A percentile compares a stretch with the other conserved stretches of the same genome.
Conservation (phyloP, 2,329 filamentous ascomycete genomes). For the Microdochium paspali region DNA sequence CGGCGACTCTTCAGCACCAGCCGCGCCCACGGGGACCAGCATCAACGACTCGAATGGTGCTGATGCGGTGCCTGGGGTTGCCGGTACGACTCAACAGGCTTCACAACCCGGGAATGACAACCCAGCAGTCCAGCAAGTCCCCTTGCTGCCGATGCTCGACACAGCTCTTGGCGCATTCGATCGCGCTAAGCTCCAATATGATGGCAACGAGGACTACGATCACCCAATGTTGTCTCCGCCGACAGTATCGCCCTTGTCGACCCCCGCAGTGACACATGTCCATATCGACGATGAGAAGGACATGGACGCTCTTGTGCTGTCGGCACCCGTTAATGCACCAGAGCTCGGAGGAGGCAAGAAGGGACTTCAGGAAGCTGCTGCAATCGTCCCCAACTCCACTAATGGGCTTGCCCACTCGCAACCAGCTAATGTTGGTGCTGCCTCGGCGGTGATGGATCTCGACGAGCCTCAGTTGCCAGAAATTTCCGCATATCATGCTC, state of each 20-base stretch:
- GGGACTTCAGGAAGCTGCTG: not conserved
- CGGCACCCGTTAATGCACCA: conserved; percentile 5
- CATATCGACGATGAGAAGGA: conserved; percentile 17
- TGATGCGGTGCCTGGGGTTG: not conserved
- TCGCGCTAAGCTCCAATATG: not conserved
- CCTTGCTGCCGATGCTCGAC: not conserved
- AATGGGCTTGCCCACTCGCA: not conserved
- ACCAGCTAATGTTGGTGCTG: not conserved
- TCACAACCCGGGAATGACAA: not conserved
- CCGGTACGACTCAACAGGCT: not conserved
- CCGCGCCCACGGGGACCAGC: not conserved
- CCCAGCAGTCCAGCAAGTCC: conserved; percentile 1
- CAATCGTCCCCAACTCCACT: not conserved
- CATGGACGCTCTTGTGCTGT: conserved; percentile 10
- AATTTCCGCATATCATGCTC: not conserved
- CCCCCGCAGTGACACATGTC: conserved; percentile 18
- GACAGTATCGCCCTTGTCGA: conserved; percentile 24
- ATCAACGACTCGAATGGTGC: not conserved
- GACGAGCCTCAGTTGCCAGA: not conserved
- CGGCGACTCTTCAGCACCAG: not conserved
- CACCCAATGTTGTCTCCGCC: conserved; percentile 19
- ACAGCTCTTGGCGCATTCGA: not conserved
- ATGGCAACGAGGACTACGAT: conserved; percentile 7
- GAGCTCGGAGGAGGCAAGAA: not conserved
- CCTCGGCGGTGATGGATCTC: not conserved